These are phyloP conservation scores for Arthrobotrys sphaeroides DNA, from an alignment of 2,329 filamentous ascomycete species.

Conservation along the genomic window DNA sequence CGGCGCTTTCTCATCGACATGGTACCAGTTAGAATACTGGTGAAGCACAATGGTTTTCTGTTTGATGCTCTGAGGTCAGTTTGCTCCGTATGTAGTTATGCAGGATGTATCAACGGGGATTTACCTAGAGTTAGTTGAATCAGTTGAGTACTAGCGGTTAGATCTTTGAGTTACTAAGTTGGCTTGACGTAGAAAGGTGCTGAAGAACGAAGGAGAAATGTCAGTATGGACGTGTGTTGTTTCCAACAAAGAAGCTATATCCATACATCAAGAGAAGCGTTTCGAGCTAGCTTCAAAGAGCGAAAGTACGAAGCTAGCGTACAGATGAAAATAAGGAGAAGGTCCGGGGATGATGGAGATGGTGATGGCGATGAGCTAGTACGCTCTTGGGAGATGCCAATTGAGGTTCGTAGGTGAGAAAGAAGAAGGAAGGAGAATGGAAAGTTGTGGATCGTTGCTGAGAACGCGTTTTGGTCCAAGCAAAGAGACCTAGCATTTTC, in stretches of 20 bases:
- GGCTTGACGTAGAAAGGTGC: no score
- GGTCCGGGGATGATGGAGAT: not conserved
- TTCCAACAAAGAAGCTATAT: not conserved
- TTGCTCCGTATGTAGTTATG: no score
- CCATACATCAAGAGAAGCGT: not conserved
- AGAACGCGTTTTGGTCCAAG: not conserved
- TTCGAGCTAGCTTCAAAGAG: not conserved
- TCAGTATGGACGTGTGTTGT: not conserved
- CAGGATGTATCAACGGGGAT: no score
- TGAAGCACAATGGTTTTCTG: no score
- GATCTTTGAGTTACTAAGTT: no score
- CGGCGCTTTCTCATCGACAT: slow-evolving; percentile 19
- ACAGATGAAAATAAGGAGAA: not conserved
- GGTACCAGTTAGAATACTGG: not conserved
- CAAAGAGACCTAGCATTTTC: not conserved
- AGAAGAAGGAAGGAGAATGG: not conserved
- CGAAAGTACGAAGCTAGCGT: not conserved
- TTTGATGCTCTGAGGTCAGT: no score
- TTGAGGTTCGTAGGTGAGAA: not conserved
- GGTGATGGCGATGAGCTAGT: not conserved
- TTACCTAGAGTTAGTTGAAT: no score
- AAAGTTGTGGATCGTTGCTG: not conserved
- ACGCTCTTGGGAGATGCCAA: not conserved
- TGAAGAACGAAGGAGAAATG: no score
- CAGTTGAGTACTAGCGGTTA: no score